These are phyloP conservation scores for Cruciata laevipes DNA, from an alignment of 257 asterid genomes.

Conservation along the genomic window DNA sequence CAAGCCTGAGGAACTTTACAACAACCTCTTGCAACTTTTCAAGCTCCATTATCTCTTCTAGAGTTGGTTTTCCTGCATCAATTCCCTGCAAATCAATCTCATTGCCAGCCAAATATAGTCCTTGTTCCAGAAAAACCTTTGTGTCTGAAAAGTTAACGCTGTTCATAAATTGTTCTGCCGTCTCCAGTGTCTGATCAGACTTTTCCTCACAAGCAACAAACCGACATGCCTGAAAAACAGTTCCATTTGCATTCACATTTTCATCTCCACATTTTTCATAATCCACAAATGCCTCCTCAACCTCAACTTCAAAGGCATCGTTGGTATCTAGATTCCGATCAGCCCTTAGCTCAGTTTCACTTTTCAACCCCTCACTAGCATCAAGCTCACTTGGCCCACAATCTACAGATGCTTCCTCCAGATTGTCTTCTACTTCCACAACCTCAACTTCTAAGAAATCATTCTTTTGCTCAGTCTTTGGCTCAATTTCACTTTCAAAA, in stretches of 20 bases:
- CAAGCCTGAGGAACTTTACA: constrained; percentile 43
- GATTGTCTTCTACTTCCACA: neutral
- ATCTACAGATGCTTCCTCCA: neutral
- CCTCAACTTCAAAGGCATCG: constrained; percentile 11
- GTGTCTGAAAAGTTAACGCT: constrained; percentile 13
- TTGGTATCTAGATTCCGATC: neutral
- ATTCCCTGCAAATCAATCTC: constrained; percentile 23
- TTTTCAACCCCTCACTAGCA: neutral
- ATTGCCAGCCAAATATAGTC: constrained; percentile 6
- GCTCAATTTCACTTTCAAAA: neutral
- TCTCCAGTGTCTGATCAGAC: constrained; percentile 18
- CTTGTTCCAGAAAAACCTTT: constrained; percentile 12
- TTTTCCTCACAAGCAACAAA: constrained; percentile 21
- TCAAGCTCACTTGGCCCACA: neutral
- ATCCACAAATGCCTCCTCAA: constrained; percentile 10
- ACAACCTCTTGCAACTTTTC: constrained; percentile 37
- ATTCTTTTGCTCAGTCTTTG: neutral
- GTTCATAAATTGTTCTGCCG: constrained; percentile 15
- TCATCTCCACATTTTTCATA: constrained; percentile 10
- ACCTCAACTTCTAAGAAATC: neutral
- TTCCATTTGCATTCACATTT: constrained; percentile 17
- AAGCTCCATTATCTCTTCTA: constrained; percentile 32
- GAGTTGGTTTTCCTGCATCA: constrained; percentile 29
- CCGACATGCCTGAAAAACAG: constrained; percentile 10
- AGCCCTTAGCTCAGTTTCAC: neutral